Conservation (phyloP, 331 rosid species). For the Spiraea crenata region DNA sequence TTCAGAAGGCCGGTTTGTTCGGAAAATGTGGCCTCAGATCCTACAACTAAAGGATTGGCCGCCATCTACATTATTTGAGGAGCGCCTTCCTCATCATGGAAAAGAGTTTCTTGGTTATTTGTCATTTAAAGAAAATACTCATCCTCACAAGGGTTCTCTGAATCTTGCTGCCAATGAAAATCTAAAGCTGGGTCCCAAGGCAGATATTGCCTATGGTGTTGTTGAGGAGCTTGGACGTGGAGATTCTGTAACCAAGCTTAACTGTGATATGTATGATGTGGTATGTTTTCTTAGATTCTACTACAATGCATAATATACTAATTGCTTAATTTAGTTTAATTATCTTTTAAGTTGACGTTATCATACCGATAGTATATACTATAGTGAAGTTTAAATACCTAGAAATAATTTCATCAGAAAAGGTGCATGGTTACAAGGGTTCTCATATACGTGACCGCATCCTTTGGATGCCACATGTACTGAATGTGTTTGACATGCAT, state of each 20-base stretch:
- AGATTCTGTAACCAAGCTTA: conserved; percentile 57
- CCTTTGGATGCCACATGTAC: too few species aligned
- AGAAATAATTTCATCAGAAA: too few species aligned
- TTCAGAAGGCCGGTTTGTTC: conserved; percentile 34
- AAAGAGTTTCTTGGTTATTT: conserved; percentile 40
- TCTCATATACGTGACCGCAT: too few species aligned
- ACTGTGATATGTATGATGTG: conserved; percentile 55
- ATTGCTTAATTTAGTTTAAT: too few species aligned
- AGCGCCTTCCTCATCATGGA: conserved; percentile 48
- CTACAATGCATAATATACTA: too few species aligned
- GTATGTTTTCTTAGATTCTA: conserved; percentile 27
- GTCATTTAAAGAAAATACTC: conserved; percentile 50
- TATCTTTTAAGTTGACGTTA: background rate
- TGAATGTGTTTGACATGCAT: too few species aligned
- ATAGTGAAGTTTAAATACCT: too few species aligned
- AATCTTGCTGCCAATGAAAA: conserved; percentile 44
- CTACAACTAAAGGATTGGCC: conserved; percentile 59
- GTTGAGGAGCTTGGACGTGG: conserved; percentile 52
- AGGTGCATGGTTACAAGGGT: too few species aligned
- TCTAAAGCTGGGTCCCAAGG: conserved; percentile 92
- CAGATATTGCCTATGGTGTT: conserved; percentile 87
- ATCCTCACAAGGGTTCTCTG: conserved; percentile 34
- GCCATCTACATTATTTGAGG: conserved; percentile 42
- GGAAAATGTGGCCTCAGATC: conserved; percentile 39
- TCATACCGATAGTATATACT: too few species aligned